Base-by-base conservation (phyloP, 805 yeast species). In the Ogataea kodamae region DNA sequence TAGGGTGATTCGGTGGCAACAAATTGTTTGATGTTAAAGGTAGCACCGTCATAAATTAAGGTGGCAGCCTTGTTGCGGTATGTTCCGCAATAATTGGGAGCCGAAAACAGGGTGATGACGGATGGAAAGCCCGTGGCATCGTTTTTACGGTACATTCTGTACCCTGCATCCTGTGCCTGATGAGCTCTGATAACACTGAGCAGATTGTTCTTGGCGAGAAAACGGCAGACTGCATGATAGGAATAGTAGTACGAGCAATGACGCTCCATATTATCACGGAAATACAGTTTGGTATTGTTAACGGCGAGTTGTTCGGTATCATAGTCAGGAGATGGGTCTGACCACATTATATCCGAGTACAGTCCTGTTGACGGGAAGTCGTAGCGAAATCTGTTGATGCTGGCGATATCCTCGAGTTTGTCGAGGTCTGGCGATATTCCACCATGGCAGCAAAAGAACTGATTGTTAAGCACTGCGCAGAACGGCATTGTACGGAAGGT, bases 151-250 rank as follows among this genome's bases (percentile, higher is more conserved):
- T 89, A 89, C 85, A 90, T 89, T 54, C 96, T 67, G 63, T 87
- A 89, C 19, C 97, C 97, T 3, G 90, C 87, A 60, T 89, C 96
- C 60, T 90, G 97, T 1, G 97, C 96, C 62, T 90, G 97, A 59
- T 90, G 97, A 1, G 97, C 97, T 40, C 97, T 71, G 25, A 90
- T 86, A 20, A 90, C 76, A 11, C 89, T 81, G 22, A 90, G 63
- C 18, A 90, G 65, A 14, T 84, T 83, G 25, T 87, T 90, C 35
- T 76, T 68, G 40, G 81, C 82, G 48, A 90, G 66, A 50, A 90
- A 89, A 26, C 73, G 73, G 50, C 89, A 80, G 2, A 81, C 73
- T 0, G 96, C 95, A 51, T 71, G 71, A 59, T 80, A 89, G 0
- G 96, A 78, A 59, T 74, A 90, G 25, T 89, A 85, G 58, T 80